phyloP scores from a whole-genome alignment of 2,329 filamentous ascomycete genomes.

The Trichoderma sp. region DNA sequence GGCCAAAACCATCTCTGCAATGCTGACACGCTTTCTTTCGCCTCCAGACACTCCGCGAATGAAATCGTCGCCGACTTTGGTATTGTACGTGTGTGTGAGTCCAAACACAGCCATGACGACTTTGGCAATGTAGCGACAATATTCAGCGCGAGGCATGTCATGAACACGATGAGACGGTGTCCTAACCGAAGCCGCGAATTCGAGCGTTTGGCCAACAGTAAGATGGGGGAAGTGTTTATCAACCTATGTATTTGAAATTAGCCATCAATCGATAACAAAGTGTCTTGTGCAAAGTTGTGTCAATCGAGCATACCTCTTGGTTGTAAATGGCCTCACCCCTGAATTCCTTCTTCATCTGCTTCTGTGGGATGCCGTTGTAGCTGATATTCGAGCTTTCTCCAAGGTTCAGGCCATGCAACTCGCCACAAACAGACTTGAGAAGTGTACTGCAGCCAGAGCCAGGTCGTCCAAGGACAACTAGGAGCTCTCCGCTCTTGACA shows the following conservation, averaged over 20 bases:
- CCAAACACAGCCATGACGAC: slow-evolving; percentile 73
- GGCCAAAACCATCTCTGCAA: slow-evolving; percentile 74
- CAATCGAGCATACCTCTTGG: slow-evolving; percentile 56
- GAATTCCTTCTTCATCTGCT: slow-evolving; percentile 60
- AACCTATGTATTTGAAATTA: slow-evolving; percentile 40
- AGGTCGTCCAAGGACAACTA: slow-evolving; percentile 69
- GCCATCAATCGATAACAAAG: not conserved
- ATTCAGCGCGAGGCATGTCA: slow-evolving; percentile 62
- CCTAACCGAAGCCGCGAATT: slow-evolving; percentile 69
- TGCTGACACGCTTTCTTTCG: slow-evolving; percentile 77
- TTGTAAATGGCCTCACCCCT: slow-evolving; percentile 72
- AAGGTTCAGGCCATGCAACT: slow-evolving; percentile 59
- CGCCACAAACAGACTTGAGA: slow-evolving; percentile 62
- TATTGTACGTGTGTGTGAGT: slow-evolving; percentile 70
- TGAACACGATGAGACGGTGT: slow-evolving; percentile 66
- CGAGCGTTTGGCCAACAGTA: slow-evolving; percentile 71
- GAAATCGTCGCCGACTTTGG: slow-evolving; percentile 74
- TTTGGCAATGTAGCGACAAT: slow-evolving; percentile 62
- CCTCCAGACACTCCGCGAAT: slow-evolving; percentile 72
- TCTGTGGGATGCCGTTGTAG: slow-evolving; percentile 62
- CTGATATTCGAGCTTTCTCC: slow-evolving; percentile 55
- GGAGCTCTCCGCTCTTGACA: slow-evolving; percentile 64
- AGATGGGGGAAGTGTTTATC: slow-evolving; percentile 78
- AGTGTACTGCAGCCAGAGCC: slow-evolving; percentile 66
- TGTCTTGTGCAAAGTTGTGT: accelerated